phyloP scores from a whole-genome alignment of 2,329 filamentous ascomycete genomes.

The Stachybotrys elegans region DNA sequence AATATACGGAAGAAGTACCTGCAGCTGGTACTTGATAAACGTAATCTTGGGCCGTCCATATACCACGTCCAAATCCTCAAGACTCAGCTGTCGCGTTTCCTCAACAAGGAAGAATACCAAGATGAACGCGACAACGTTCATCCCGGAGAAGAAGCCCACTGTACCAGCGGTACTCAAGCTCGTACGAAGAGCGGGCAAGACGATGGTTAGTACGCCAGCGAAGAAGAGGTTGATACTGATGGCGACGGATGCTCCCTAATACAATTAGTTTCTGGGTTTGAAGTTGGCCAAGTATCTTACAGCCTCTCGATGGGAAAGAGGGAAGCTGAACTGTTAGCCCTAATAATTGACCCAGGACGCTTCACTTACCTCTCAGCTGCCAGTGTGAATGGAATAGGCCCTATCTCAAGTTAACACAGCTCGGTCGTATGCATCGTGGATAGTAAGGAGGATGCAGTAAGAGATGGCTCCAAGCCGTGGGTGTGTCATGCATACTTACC shows the following conservation, averaged over 20 bases:
- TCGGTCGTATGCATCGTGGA: no score
- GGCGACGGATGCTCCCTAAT: conserved; percentile 38
- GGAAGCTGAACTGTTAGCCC: conserved; percentile 28
- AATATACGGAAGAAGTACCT: not conserved
- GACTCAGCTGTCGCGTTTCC: conserved; percentile 33
- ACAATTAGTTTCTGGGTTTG: no score
- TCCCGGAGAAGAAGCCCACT: conserved; percentile 39
- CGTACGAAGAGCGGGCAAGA: conserved; percentile 26
- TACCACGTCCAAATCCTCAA: conserved; percentile 32
- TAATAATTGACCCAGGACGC: not conserved
- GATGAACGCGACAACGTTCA: conserved; percentile 41
- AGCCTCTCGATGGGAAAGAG: conserved; percentile 42
- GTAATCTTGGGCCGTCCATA: not conserved
- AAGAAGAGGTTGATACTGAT: conserved; percentile 43
- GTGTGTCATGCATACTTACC: no score
- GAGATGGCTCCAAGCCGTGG: no score
- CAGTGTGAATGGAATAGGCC: conserved; percentile 43
- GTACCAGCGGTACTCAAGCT: conserved; percentile 25
- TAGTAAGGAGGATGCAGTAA: no score
- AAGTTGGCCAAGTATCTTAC: conserved; percentile 14
- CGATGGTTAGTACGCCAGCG: conserved; percentile 38
- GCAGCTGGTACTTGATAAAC: not conserved
- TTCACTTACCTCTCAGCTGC: conserved; percentile 32
- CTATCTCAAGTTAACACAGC: not conserved
- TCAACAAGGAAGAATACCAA: conserved; percentile 40